A percentile compares a stretch with the other conserved stretches of the same genome.
Evolutionary conservation across 352 stramenopile genomes (phyloP).

Genomic region (Phytophthora sp.): DNA sequence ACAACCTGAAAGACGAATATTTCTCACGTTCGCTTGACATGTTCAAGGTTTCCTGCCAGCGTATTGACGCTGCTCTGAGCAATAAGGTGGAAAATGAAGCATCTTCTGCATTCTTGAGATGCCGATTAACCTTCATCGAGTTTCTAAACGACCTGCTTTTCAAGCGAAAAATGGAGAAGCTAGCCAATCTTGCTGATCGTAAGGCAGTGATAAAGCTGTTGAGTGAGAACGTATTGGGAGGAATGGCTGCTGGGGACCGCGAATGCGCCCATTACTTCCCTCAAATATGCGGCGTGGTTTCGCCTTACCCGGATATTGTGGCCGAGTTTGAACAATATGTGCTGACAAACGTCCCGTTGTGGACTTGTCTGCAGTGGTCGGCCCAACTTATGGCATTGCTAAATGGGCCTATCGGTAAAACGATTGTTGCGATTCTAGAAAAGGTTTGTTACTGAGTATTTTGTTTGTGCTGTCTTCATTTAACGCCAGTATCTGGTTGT

Average conservation of each 20-base stretch:
- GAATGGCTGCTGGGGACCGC: constrained; percentile 66
- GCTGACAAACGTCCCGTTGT: constrained; percentile 63
- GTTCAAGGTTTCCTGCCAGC: constrained; percentile 56
- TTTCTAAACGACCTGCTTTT: constrained; percentile 76
- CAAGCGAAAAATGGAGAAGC: constrained; percentile 38
- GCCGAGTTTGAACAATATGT: constrained; percentile 50
- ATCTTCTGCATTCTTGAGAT: constrained; percentile 41
- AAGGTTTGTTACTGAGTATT: constrained; percentile 46
- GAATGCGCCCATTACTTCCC: constrained; percentile 81
- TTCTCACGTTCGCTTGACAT: constrained; percentile 66
- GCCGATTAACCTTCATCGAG: constrained; percentile 67
- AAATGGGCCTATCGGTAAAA: constrained; percentile 57
- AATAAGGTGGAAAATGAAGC: background rate
- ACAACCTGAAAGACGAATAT: constrained; percentile 52
- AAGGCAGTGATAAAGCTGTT: constrained; percentile 53
- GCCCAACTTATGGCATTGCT: constrained; percentile 79
- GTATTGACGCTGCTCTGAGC: constrained; percentile 11
- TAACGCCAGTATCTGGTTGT: too few species aligned
- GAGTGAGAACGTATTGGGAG: constrained; percentile 65
- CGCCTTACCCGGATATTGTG: constrained; percentile 57
- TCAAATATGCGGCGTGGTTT: constrained; percentile 69
- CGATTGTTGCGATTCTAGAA: constrained; percentile 70
- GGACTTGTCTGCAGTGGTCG: constrained; percentile 82
- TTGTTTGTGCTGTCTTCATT: background rate
- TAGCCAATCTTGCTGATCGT: constrained; percentile 47